phyloP scores from a whole-genome alignment of 345 rosid species.

The Noccaea caerulescens region DNA sequence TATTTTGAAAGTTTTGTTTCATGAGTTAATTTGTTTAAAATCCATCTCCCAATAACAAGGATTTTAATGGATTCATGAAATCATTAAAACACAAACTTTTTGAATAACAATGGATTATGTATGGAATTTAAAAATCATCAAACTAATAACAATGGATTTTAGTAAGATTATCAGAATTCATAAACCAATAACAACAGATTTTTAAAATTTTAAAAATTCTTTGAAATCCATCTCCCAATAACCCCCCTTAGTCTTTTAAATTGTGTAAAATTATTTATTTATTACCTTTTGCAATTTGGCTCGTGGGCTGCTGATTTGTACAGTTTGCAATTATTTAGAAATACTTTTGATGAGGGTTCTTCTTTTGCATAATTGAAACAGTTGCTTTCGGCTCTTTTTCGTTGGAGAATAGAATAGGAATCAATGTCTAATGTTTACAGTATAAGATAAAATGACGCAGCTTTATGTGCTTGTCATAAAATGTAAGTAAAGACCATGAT shows the following conservation, averaged over 20 bases:
- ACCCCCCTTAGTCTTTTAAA: not conserved
- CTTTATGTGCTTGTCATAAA: slow-evolving; percentile 26
- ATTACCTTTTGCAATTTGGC: slow-evolving; percentile 19
- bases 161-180: too few relatives aligned
- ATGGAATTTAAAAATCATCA: too few relatives aligned
- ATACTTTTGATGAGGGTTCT: not conserved
- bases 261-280: not conserved
- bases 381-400: slow-evolving; percentile 42
- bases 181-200: too few relatives aligned
- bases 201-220: too few relatives aligned
- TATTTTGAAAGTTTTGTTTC: too few relatives aligned
- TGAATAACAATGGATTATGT: too few relatives aligned
- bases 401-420: slow-evolving; percentile 16
- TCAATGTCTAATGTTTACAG: not conserved
- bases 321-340: not conserved
- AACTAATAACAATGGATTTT: too few relatives aligned
- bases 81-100: too few relatives aligned
- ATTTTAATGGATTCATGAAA: too few relatives aligned
- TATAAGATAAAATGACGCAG: slow-evolving; percentile 5
- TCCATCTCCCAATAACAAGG: too few relatives aligned
- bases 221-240: too few relatives aligned
- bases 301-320: slow-evolving; percentile 41
- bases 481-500: slow-evolving; percentile 21
- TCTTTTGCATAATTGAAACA: slow-evolving; percentile 14
- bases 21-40: too few relatives aligned